Evolutionary conservation across 2,329 filamentous ascomycete genomes (phyloP).

Genomic region (Neonectria faginata): DNA sequence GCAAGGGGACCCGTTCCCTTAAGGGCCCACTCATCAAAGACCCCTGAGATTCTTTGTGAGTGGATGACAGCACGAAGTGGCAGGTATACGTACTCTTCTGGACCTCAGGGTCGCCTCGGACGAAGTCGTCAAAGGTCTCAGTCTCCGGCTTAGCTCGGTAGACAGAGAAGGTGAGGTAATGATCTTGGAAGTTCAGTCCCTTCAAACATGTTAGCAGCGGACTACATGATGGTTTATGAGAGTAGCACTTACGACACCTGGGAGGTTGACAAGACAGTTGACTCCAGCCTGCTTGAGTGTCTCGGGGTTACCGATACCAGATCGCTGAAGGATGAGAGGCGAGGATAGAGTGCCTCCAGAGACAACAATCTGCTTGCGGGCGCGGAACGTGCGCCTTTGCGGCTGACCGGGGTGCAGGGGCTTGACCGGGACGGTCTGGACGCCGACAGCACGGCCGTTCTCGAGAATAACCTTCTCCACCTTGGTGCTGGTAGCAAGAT

Average conservation of each 20-base stretch:
- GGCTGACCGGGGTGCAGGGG: conserved; percentile 68
- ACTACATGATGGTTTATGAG: conserved; percentile 45
- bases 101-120: conserved; percentile 76
- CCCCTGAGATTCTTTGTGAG: conserved; percentile 52
- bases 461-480: conserved; percentile 82
- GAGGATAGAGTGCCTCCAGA: conserved; percentile 80
- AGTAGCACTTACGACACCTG: conserved; percentile 83
- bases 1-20: conserved; percentile 83
- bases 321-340: conserved; percentile 79
- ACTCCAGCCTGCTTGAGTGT: conserved; percentile 77
- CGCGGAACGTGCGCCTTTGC: conserved; percentile 68
- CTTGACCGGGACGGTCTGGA: conserved; percentile 78
- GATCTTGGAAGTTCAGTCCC: conserved; percentile 81
- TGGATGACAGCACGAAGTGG: accelerated
- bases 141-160: conserved; percentile 80
- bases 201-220: neutral
- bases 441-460: conserved; percentile 76
- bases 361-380: conserved; percentile 80
- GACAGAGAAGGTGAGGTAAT: conserved; percentile 77
- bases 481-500: conserved; percentile 80
- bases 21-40: conserved; percentile 82
- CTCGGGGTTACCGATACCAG: conserved; percentile 77
- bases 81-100: conserved; percentile 67
- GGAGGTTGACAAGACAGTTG: conserved; percentile 76
- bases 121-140: conserved; percentile 85